Evolutionary conservation across 805 yeast genomes (phyloP), one percentile per base, ranked within the genome.

Genomic region (Candida golubevii): DNA sequence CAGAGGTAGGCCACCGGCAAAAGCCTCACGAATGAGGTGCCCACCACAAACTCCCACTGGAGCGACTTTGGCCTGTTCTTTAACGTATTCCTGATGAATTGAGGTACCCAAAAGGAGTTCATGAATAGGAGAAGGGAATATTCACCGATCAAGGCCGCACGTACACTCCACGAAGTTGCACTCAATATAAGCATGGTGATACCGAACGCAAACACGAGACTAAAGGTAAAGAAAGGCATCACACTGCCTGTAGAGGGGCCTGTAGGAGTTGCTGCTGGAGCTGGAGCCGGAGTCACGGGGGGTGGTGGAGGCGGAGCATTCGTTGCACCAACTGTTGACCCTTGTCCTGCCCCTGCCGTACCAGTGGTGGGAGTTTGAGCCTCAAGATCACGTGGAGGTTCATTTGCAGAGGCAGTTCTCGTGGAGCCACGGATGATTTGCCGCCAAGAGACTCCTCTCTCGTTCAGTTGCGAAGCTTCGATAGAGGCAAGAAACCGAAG

Each of bases 81-180:
- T 27, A 82, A 60, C 3, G 82, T 78, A 59, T 88, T 88, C 59
- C 97, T 73, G 54, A 81, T 82, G 35, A 87, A 83, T 62, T 90
- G 98, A 1, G 97, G 97, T 12, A 86, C 53, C 97, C 97, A 89
- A 53, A 78, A 83, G 1, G 95, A 85, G 60, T 81, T 85, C 27
- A 83, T 54, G 1, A 72, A 39, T 1, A 80, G 47, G 8, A 83
- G 60, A 1, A 77, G 64, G 5, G 75, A 41, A 44, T 76, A 79
- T 58, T 88, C 96, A 55, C 82, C 78, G 1, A 69, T 53, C 26
- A 61, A 62, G 44, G 96, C 66, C 33, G 77, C 65, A 14, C 60
- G 65, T 15, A 69, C 69, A 34, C 89, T 82, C 95, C 93, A 86
- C 37, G 78, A 84, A 74, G 39, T 39, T 8, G 52, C 42, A 52